Percentiles rank a stretch among this genome's conserved stretches.
Conservation (phyloP, 768 basidiomycete genomes). For the Termitomyces sp. region DNA sequence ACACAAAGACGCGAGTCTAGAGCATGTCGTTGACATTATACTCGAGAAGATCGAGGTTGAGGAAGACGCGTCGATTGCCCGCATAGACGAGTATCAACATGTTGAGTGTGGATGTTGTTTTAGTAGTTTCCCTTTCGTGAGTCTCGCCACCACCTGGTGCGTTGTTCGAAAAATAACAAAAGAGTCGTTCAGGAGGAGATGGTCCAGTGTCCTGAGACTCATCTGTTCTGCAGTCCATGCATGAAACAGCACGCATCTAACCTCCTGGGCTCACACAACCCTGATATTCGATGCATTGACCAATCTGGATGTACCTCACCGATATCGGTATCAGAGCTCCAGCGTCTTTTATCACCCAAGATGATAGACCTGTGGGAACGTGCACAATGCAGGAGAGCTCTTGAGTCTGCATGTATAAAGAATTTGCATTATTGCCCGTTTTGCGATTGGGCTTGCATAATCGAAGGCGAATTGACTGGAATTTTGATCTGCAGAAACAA, state of each 20-base stretch:
- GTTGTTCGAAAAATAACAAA: background rate
- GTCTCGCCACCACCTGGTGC: constrained; percentile 19
- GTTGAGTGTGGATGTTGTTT: constrained; percentile 93
- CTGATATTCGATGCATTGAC: constrained; percentile 74
- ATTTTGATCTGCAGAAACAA: constrained; percentile 52
- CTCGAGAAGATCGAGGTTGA: constrained; percentile 47
- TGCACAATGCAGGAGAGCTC: constrained; percentile 71
- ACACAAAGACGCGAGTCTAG: constrained; percentile 36
- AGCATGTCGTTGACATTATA: constrained; percentile 51
- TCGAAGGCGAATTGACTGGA: constrained; percentile 60
- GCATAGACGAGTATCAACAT: constrained; percentile 22
- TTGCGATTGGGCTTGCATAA: constrained; percentile 80
- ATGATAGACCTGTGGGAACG: constrained; percentile 67
- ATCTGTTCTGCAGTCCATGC: constrained; percentile 79
- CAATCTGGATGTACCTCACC: constrained; percentile 62
- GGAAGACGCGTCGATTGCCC: constrained; percentile 20
- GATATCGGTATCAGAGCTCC: constrained; percentile 67
- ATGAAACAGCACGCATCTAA: constrained; percentile 63
- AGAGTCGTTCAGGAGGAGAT: constrained; percentile 57
- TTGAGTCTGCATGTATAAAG: constrained; percentile 71
- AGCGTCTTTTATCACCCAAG: constrained; percentile 60
- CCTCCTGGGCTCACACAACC: constrained; percentile 57
- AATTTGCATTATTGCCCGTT: constrained; percentile 89
- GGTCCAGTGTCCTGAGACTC: constrained; percentile 86
- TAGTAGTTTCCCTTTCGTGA: constrained; percentile 60